Conservation (phyloP, 2,329 filamentous ascomycete species). For the Didymella segeticola region DNA sequence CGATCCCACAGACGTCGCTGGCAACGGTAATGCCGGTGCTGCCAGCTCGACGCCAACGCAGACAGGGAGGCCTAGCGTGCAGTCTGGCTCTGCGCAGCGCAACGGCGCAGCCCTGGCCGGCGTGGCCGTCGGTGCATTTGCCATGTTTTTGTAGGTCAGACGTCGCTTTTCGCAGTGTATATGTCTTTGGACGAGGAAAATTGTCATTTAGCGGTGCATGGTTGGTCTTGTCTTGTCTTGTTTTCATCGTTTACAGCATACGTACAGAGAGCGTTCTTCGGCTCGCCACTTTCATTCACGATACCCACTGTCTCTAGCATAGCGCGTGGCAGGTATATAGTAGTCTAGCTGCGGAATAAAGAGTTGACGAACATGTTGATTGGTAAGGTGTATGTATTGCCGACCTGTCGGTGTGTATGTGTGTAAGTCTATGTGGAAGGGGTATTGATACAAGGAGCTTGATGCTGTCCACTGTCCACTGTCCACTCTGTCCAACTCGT, state of each 20-base stretch:
- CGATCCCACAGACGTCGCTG: constrained; percentile 38
- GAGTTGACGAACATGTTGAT: too few species aligned
- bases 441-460: too few species aligned
- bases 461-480: too few species aligned
- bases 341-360: too few species aligned
- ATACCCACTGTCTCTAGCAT: neutral
- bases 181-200: neutral
- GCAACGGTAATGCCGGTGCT: constrained; percentile 5
- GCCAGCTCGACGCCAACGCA: constrained; percentile 15
- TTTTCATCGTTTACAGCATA: neutral
- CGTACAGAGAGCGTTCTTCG: neutral
- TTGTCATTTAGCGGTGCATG: neutral
- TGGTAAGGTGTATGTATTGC: too few species aligned
- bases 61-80: constrained; percentile 45
- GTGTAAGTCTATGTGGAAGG: too few species aligned
- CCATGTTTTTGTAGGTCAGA: constrained; percentile 11
- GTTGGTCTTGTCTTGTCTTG: neutral
- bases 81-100: constrained; percentile 45
- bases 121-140: constrained; percentile 5
- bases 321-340: too few species aligned
- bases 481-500: too few species aligned
- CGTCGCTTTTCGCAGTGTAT: neutral
- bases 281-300: constrained; percentile 1
- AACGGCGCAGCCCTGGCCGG: constrained; percentile 16
- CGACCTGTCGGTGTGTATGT: too few species aligned